Conservation (phyloP, 345 rosid genomes). For the Salix dunnii region DNA sequence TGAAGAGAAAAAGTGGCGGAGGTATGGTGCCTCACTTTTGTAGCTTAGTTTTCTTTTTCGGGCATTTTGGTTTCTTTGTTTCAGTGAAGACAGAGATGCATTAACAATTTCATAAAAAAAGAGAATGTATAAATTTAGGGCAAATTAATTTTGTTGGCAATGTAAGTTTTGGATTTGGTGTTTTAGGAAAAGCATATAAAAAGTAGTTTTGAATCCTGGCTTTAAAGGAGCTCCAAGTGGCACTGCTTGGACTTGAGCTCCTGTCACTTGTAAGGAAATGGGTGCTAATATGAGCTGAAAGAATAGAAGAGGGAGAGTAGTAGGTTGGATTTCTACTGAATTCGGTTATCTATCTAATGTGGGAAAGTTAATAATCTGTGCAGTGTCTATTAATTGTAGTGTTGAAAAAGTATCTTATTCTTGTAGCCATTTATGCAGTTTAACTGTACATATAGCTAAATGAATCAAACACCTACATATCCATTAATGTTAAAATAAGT, state of each 20-base stretch:
- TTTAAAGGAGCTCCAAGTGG: background rate
- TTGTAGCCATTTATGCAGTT: background rate
- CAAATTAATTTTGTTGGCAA: background rate
- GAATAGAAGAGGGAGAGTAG: no score
- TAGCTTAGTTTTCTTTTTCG: background rate
- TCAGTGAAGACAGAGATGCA: background rate
- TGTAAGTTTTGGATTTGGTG: background rate
- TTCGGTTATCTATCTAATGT: background rate
- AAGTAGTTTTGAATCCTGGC: background rate
- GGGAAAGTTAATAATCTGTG: background rate
- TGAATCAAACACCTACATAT: background rate
- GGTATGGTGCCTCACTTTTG: conserved; percentile 36
- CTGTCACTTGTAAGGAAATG: background rate
- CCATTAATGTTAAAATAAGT: background rate
- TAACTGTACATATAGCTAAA: background rate
- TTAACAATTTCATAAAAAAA: background rate
- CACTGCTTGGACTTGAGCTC: background rate
- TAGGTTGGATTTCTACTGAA: background rate
- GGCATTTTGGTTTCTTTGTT: background rate
- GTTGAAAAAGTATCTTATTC: background rate
- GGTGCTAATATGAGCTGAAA: background rate
- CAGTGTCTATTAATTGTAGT: background rate
- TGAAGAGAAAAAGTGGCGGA: conserved; percentile 78
- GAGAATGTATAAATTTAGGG: background rate
- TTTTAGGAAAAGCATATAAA: background rate